Percentiles rank a stretch among this genome's conserved stretches.
phyloP scores from a whole-genome alignment of 768 basidiomycete genomes.

The Amanita phalloides region DNA sequence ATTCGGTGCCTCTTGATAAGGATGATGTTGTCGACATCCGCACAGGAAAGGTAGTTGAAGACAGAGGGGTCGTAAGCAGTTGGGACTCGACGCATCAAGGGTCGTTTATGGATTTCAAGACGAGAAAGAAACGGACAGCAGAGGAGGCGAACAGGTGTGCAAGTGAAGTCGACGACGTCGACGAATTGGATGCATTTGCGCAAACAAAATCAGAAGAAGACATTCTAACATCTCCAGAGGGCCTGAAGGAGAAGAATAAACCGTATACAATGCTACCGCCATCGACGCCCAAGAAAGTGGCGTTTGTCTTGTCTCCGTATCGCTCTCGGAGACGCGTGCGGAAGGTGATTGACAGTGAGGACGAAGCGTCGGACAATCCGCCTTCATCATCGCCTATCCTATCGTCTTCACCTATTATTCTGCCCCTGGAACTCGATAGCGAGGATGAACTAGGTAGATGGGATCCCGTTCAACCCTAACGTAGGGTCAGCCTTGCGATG shows the following conservation, averaged over 20 bases:
- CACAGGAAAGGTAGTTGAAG: constrained; percentile 49
- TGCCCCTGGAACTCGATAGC: constrained; percentile 10
- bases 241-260: too few relatives aligned
- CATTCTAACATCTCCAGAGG: too few relatives aligned
- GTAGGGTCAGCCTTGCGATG: constrained; percentile 1
- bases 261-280: too few relatives aligned
- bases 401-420: neutral
- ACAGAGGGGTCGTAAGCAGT: constrained; percentile 51
- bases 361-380: neutral
- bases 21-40: constrained; percentile 71
- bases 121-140: constrained; percentile 22
- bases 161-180: constrained; percentile 46
- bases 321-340: too few relatives aligned
- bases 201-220: too few relatives aligned
- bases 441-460: constrained; percentile 18
- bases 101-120: constrained; percentile 26
- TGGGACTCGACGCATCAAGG: constrained; percentile 38
- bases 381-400: neutral
- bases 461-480: constrained; percentile 5
- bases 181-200: constrained; percentile 47
- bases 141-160: constrained; percentile 31
- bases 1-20: constrained; percentile 56
- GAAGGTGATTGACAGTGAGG: neutral
- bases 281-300: too few relatives aligned
- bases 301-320: too few relatives aligned